phyloP scores from a whole-genome alignment of 768 basidiomycete species.

The Leccinum obscurum region DNA sequence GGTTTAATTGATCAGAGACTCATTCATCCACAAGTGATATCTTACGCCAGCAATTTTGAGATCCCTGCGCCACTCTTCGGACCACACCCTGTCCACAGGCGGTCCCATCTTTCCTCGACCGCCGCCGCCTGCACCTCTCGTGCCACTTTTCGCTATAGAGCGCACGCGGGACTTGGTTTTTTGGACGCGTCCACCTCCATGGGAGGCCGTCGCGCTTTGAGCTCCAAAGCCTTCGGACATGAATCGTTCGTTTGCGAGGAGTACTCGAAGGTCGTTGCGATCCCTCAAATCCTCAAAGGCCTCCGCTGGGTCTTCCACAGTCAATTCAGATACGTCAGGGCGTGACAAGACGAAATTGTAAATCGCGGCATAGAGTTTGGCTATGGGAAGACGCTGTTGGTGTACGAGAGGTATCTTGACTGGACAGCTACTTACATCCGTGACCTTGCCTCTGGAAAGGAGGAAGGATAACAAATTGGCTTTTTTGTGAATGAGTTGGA shows the following conservation, averaged over 20 bases:
- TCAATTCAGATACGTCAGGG: conserved; percentile 81
- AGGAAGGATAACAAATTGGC: conserved; percentile 92
- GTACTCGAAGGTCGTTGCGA: conserved; percentile 82
- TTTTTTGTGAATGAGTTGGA: conserved; percentile 30
- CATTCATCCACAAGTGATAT: not conserved
- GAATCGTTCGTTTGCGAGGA: conserved; percentile 64
- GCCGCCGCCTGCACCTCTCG: conserved; percentile 10
- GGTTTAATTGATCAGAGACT: conserved; percentile 1
- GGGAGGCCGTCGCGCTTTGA: conserved; percentile 35
- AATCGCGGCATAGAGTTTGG: conserved; percentile 83
- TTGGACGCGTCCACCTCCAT: conserved; percentile 46
- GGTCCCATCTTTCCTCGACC: conserved; percentile 69
- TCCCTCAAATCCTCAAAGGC: conserved; percentile 96
- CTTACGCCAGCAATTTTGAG: conserved; percentile 88
- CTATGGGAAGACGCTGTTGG: conserved; percentile 38
- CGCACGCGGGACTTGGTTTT: conserved; percentile 43
- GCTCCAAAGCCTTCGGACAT: conserved; percentile 68
- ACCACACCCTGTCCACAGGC: conserved; percentile 74
- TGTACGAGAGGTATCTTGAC: not conserved
- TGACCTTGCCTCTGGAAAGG: conserved; percentile 90
- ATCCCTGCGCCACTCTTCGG: conserved; percentile 76
- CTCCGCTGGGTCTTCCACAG: conserved; percentile 97
- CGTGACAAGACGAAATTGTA: conserved; percentile 72
- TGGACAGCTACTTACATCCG: conserved; percentile 62
- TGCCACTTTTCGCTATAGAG: conserved; percentile 23